Conservation (phyloP, 257 asterid species). For the Leptodermis oblonga region DNA sequence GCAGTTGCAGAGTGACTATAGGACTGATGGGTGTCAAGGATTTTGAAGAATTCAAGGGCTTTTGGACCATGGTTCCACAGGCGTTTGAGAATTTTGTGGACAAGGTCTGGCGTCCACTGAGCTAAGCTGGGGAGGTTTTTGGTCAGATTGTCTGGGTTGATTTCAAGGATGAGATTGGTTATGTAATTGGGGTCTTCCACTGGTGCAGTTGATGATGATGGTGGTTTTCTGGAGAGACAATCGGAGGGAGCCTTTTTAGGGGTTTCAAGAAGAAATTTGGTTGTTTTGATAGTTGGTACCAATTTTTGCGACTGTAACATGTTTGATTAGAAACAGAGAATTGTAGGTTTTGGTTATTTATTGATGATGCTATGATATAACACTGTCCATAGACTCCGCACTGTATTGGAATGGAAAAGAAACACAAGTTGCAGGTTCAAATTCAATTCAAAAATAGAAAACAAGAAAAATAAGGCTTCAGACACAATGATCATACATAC, state of each 20-base stretch:
- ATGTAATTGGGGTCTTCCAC: constrained; percentile 39
- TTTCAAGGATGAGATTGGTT: constrained; percentile 43
- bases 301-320: not conserved
- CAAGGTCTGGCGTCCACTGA: constrained; percentile 61
- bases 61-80: constrained; percentile 97
- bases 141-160: constrained; percentile 36
- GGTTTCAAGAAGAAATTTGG: constrained; percentile 4
- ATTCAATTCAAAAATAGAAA: too few relatives aligned
- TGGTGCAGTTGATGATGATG: constrained; percentile 12
- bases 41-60: constrained; percentile 79
- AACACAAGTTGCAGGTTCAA: not conserved
- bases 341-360: not conserved
- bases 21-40: constrained; percentile 55
- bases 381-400: not conserved
- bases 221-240: constrained; percentile 4
- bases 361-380: too few relatives aligned
- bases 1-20: constrained; percentile 59
- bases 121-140: constrained; percentile 33
- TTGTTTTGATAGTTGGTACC: not conserved
- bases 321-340: too few relatives aligned
- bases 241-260: constrained; percentile 17
- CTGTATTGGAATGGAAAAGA: not conserved
- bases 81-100: constrained; percentile 65
- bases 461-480: not conserved
- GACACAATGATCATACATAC: not conserved